A percentile compares a stretch with the other conserved stretches of the same genome.
phyloP scores from a whole-genome alignment of 2,329 filamentous ascomycete genomes.

The Plectosphaerella sp. region DNA sequence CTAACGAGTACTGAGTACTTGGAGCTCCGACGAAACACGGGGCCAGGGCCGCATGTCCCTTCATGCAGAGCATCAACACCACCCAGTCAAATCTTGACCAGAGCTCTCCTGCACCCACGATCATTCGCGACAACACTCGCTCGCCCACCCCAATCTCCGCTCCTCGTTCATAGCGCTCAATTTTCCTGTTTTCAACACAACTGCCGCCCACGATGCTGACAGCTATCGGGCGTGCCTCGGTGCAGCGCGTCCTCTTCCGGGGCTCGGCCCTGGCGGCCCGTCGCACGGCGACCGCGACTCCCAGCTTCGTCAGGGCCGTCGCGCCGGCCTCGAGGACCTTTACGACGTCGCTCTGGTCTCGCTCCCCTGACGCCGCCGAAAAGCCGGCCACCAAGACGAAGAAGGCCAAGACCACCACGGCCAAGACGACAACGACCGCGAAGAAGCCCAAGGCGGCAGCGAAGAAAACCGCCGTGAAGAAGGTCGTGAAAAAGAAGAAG shows the following conservation, averaged over 20 bases:
- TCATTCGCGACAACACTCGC: too few species aligned
- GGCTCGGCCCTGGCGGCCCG: conserved; percentile 12
- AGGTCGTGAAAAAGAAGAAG: conserved; percentile 9
- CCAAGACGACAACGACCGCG: conserved; percentile 16
- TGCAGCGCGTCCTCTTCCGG: conserved; percentile 26
- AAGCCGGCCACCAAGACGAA: conserved; percentile 24
- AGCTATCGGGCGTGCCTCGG: conserved; percentile 32
- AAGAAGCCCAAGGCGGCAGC: conserved; percentile 16
- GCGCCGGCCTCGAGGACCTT: conserved; percentile 20
- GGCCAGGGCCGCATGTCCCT: conserved; percentile 1
- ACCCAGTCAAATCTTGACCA: background rate
- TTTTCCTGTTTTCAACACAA: background rate
- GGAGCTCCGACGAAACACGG: conserved; percentile 1
- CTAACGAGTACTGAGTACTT: background rate
- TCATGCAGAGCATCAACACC: conserved; percentile 2
- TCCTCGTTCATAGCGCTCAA: background rate
- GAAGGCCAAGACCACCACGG: conserved; percentile 30
- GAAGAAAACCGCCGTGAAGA: conserved; percentile 9
- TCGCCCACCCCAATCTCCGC: background rate
- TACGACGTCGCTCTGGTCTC: conserved; percentile 21
- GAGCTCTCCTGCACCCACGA: too few species aligned
- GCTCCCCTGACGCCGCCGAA: conserved; percentile 16
- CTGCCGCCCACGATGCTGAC: conserved; percentile 31
- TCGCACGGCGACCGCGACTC: conserved; percentile 15
- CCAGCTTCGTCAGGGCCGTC: conserved; percentile 7